Evolutionary conservation across 331 rosid genomes (phyloP), one percentile per base, ranked within the genome.

Genomic region (Quercus phellos): DNA sequence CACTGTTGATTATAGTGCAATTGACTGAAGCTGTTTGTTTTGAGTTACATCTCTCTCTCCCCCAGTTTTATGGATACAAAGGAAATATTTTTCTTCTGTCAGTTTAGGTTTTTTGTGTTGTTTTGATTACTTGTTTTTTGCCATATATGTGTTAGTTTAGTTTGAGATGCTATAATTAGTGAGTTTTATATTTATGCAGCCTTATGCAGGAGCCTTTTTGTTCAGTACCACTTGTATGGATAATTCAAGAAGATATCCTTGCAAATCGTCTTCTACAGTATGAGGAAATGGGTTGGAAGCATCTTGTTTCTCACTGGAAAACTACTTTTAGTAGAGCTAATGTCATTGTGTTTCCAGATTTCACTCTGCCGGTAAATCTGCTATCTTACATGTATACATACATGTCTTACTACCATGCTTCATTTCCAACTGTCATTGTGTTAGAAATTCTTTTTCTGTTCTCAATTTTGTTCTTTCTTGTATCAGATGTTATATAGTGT

Each of bases 161-260:
- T 81, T 72, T 81, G 71, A 80, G 84, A 81, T 85, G 76, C 79
- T 84, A 53, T 75, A 88, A 83, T 88, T 84, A 79, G 87, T 89
- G 80, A 72, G 80, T 91, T 88, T 83, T 91, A 85, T 92, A 87
- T 89, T 80, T 79, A 77, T 92, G 94, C 97, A 95, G 99, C 93
- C 89, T 95, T 81, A 92, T 92, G 98, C 96, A 90, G 94, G 99
- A 88, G 85, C 99, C 99, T 60, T 95, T 95, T 89, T 92, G 94
- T 90, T 88, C 98, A 30, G 82, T 95, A 69, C 98, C 99, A 74
- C 73, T 95, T 79, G 87, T 95, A 78, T 95, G 99, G 98, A 87
- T 95, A 84, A 85, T 95, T 90, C 98, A 91, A 85, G 98, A 95
- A 84, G 88, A 95, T 83, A 80, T 74, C 74, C 99, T 87, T 74